These are phyloP conservation scores for Brassica incana DNA, from an alignment of 345 rosid species.

Conservation along the genomic window DNA sequence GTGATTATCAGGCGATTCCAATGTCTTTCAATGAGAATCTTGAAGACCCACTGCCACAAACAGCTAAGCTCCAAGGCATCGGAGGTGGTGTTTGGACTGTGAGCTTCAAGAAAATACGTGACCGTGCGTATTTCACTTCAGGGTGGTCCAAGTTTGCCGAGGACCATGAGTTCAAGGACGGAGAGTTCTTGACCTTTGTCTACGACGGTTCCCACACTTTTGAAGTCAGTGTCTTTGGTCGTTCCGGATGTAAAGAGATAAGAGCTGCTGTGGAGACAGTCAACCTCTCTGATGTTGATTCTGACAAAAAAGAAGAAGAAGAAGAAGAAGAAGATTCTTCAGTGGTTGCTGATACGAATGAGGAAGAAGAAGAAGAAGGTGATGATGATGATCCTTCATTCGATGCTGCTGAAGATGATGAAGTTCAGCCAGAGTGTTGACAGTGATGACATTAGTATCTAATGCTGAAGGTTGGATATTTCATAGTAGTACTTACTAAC, in stretches of 20 bases:
- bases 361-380: too few relatives aligned
- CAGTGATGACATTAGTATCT: not conserved
- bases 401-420: not conserved
- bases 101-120: too few relatives aligned
- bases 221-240: slow-evolving; percentile 21
- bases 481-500: not conserved
- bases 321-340: too few relatives aligned
- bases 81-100: not conserved
- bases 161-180: too few relatives aligned
- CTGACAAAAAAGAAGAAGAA: not conserved
- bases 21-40: not conserved
- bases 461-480: not conserved
- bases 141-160: too few relatives aligned
- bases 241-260: slow-evolving; percentile 7
- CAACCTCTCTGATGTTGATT: not conserved
- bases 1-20: slow-evolving; percentile 15
- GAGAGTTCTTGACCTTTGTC: too few relatives aligned
- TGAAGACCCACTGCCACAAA: slow-evolving; percentile 12
- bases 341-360: too few relatives aligned
- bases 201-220: too few relatives aligned
- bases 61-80: too few relatives aligned
- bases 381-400: too few relatives aligned
- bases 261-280: slow-evolving; percentile 9
- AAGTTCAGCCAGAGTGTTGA: slow-evolving; percentile 14
- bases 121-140: too few relatives aligned